Base-by-base conservation (phyloP, 441 rosid species). In the Caryocar brasiliense region DNA sequence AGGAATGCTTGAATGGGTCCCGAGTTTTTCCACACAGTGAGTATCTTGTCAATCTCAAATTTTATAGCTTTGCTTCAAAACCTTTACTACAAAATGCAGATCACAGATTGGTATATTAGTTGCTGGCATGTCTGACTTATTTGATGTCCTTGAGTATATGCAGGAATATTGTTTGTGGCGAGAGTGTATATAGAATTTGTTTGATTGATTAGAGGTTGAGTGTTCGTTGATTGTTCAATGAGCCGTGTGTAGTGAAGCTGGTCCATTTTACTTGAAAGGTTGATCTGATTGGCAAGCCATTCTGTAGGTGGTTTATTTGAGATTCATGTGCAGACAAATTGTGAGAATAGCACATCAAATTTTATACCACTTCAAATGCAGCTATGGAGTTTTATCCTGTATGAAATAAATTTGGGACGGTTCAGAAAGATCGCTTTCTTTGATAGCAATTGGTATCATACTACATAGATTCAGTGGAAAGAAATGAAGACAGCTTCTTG, bases 11-110 rank as follows among this genome's bases (percentile, higher is more conserved):
- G 46, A 58, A 55, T 40, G 40, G 42, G 18, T 40, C 18, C 13
- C 11, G 36, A 39, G 44, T 52, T 61, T 45, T 54, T 68, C 64
- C 66, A 52, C 40, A 54, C 58, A 24, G 85, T 75, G 68, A 68
- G 85, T 66, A 41, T 18, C 50, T 62, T 43, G 20, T 36, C 12
- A 29, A 41, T 19, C 51, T 24, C 22, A 22, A 36, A 25, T n/a
- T n/a, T n/a, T n/a, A n/a, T n/a, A n/a, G n/a, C n/a, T n/a, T n/a
- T n/a, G n/a, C n/a, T n/a, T n/a, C n/a, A n/a, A n/a, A n/a, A n/a
- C n/a, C n/a, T n/a, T n/a, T n/a, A n/a, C n/a, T n/a, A n/a, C n/a
- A n/a, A n/a, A n/a, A n/a, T n/a, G n/a, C n/a, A n/a, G n/a, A n/a
- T n/a, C n/a, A n/a, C n/a, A n/a, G n/a, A n/a, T n/a, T n/a, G n/a